phyloP scores from a whole-genome alignment of 2,329 filamentous ascomycete species.

The Phaeosphaeriaceae sp. region DNA sequence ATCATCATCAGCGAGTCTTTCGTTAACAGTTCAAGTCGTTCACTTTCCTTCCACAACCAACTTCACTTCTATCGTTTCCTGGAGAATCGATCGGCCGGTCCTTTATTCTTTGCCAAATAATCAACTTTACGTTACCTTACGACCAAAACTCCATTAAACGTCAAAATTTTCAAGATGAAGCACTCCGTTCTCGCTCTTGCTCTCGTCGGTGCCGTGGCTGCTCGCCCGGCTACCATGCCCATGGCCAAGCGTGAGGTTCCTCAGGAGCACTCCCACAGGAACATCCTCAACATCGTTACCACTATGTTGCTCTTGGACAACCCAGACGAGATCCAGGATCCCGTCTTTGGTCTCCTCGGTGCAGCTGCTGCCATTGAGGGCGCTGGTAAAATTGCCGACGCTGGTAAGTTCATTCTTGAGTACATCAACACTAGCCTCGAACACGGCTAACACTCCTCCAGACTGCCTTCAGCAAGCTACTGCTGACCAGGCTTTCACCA shows the following conservation, averaged over 20 bases:
- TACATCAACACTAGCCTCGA: not conserved
- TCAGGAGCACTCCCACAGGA: slow-evolving; percentile 64
- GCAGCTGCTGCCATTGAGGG: slow-evolving; percentile 58
- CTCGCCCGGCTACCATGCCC: slow-evolving; percentile 31
- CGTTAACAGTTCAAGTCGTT: slow-evolving; percentile 29
- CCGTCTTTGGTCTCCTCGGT: slow-evolving; percentile 62
- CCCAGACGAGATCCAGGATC: slow-evolving; percentile 57
- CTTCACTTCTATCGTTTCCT: slow-evolving; percentile 46
- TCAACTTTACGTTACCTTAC: not conserved
- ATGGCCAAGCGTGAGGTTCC: slow-evolving; percentile 59
- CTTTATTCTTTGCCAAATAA: slow-evolving; percentile 19
- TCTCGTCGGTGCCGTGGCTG: slow-evolving; percentile 37
- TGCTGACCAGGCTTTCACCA: slow-evolving; percentile 67
- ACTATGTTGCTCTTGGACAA: slow-evolving; percentile 55
- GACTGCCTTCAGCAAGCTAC: slow-evolving; percentile 67
- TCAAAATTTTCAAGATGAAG: slow-evolving; percentile 38
- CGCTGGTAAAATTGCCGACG: slow-evolving; percentile 57
- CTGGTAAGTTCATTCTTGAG: slow-evolving; percentile 17
- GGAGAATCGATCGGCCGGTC: slow-evolving; percentile 48
- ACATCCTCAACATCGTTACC: slow-evolving; percentile 56
- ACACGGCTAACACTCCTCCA: slow-evolving; percentile 11
- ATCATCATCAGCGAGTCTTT: slow-evolving; percentile 34
- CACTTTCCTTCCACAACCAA: slow-evolving; percentile 21
- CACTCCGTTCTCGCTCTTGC: slow-evolving; percentile 38
- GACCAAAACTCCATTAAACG: not conserved